Conservation (phyloP, 208 protist species). For the Porcisia hertigi region DNA sequence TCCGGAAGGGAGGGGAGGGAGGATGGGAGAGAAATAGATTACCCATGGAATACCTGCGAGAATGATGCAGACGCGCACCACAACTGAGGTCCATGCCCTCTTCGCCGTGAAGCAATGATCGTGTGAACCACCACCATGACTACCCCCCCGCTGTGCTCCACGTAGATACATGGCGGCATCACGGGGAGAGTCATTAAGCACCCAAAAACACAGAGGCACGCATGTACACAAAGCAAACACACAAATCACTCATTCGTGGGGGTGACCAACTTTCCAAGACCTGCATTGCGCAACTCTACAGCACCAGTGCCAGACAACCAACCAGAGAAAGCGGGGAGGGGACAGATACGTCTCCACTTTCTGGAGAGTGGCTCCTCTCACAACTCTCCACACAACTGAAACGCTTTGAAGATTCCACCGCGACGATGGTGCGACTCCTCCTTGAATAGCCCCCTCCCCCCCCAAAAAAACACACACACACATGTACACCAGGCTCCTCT, state of each 20-base stretch:
- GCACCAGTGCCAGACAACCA: background rate
- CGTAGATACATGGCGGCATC: background rate
- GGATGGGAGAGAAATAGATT: no score
- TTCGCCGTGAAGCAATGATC: no score
- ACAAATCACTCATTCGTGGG: background rate
- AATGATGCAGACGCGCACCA: no score
- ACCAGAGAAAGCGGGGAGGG: background rate
- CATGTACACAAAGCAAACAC: background rate
- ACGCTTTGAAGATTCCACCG: background rate
- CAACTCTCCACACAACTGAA: background rate
- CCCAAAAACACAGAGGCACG: background rate
- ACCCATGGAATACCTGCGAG: no score
- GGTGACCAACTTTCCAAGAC: background rate
- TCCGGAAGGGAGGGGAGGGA: no score
- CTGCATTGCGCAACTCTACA: background rate
- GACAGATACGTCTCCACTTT: background rate
- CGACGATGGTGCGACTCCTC: background rate
- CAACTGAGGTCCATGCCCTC: no score
- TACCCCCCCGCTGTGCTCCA: no score
- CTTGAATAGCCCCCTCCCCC: background rate
- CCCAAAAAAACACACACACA: background rate
- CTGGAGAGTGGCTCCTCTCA: background rate
- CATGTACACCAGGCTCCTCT: background rate
- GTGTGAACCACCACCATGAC: no score
- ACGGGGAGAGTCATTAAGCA: no score